Evolutionary conservation across 2,329 filamentous ascomycete genomes (phyloP).

Genomic region (Nothophoma quercina): DNA sequence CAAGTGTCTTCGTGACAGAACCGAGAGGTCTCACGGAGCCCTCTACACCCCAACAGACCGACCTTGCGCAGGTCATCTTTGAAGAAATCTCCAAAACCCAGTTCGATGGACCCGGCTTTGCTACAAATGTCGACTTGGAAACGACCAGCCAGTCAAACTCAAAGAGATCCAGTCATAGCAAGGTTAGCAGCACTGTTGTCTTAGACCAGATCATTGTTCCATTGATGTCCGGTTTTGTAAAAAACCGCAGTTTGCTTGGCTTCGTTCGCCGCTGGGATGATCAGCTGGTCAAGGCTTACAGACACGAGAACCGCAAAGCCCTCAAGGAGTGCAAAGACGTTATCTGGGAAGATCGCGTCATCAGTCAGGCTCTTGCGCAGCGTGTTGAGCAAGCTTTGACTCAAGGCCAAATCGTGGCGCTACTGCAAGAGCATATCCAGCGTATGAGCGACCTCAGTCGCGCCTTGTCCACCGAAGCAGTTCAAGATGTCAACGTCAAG

Average conservation of each 20-base stretch:
- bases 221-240: slow-evolving; percentile 44
- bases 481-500: slow-evolving; percentile 26
- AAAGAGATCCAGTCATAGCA: not conserved
- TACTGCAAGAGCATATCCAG: slow-evolving; percentile 39
- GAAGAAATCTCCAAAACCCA: slow-evolving; percentile 36
- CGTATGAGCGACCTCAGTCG: slow-evolving; percentile 27
- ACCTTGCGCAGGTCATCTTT: slow-evolving; percentile 41
- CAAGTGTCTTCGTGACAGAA: slow-evolving; percentile 42
- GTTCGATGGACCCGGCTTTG: slow-evolving; percentile 19
- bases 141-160: not conserved
- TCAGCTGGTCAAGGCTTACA: slow-evolving; percentile 36
- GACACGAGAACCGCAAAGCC: slow-evolving; percentile 24
- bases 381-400: slow-evolving; percentile 45
- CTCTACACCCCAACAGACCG: slow-evolving; percentile 25
- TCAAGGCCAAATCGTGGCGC: slow-evolving; percentile 37
- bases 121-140: slow-evolving; percentile 3
- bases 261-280: slow-evolving; percentile 47
- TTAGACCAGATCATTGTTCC: slow-evolving; percentile 38
- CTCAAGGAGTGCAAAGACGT: slow-evolving; percentile 25
- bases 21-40: slow-evolving; percentile 21
- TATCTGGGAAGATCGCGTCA: slow-evolving; percentile 42
- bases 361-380: slow-evolving; percentile 32
- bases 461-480: slow-evolving; percentile 18
- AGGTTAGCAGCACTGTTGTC: slow-evolving; percentile 3
- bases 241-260: slow-evolving; percentile 44